Evolutionary conservation across 1,284 basidiomycete species (phyloP), one percentile per base, ranked within the genome.

Genomic region (Melampsora larici-populina): DNA sequence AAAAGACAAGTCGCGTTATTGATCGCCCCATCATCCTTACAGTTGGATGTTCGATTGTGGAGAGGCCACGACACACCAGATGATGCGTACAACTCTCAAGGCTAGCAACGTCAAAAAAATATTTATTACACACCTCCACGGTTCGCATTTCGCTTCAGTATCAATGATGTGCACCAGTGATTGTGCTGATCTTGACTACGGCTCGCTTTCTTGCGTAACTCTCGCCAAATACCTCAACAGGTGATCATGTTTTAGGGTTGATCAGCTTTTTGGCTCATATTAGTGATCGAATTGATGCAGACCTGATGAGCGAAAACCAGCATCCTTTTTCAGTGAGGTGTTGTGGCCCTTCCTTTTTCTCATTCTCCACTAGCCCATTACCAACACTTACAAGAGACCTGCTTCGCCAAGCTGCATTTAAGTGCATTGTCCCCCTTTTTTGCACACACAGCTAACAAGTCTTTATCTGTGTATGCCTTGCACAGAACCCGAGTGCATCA

Each of bases 401-500:
- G 69, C 46, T n/a, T 26, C 17, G 9, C 7, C 26, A 17, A 18
- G 18, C 51, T 55, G 49, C 2, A 9, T 26, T 26, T 71, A 26
- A 26, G n/a, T 1, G 60, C 9, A 31, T 9, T 21, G 33, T 8
- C n/a, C 58, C 51, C 31, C 24, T 13, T 6, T 60, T 60, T 24
- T 60, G 5, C 55, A 60, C n/a, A 60, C 55, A 1, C 29, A 24
- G 8, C 24, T 24, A 24, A 60, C 15, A 1, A 6, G n/a, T 60
- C n/a, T 60, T 29, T 58, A 8, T 60, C 15, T 58, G n/a, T 24
- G 55, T 58, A 24, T 58, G n/a, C 55, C 3, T 58, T n/a, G 8
- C 13, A 58, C 33, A 76, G 73, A 65, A 68, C 58, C 73, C 73
- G 3, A 63, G 24, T 31, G 33, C 51, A 13, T 87, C 85, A 63